phyloP scores from a whole-genome alignment of 495 filamentous ascomycete species.

The Hypoxylon rickii region DNA sequence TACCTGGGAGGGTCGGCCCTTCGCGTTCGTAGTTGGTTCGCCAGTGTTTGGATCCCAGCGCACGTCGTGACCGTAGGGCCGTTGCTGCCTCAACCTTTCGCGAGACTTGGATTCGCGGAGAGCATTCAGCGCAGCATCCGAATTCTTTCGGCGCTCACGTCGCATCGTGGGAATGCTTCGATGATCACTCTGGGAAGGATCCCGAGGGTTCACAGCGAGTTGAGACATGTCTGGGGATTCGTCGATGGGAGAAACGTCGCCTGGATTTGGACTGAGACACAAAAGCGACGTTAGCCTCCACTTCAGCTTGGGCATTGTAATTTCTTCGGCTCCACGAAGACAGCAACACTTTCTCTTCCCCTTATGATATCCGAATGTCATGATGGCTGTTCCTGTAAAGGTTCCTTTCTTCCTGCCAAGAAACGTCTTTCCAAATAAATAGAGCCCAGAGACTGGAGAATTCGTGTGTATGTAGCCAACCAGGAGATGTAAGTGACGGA shows the following conservation, averaged over 20 bases:
- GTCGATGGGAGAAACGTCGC: conserved; percentile 59
- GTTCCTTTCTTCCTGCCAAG: neutral
- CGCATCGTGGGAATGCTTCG: conserved; percentile 55
- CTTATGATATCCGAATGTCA: conserved; percentile 10
- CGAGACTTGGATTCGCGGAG: conserved; percentile 41
- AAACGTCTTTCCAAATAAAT: conserved; percentile 15
- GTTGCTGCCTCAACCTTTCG: conserved; percentile 36
- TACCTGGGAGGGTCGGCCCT: conserved; percentile 51
- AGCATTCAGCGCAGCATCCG: conserved; percentile 40
- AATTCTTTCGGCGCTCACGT: conserved; percentile 50
- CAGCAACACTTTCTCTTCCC: neutral
- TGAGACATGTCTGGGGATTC: conserved; percentile 47
- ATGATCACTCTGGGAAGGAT: conserved; percentile 24
- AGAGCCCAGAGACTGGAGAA: conserved; percentile 3
- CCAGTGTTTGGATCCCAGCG: conserved; percentile 56
- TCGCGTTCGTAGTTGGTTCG: conserved; percentile 51
- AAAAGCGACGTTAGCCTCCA: conserved; percentile 28
- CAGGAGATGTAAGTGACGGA: conserved; percentile 1
- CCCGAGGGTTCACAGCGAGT: conserved; percentile 24
- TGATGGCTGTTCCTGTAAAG: neutral
- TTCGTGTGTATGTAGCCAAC: neutral
- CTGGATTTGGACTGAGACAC: conserved; percentile 36
- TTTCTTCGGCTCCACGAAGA: neutral
- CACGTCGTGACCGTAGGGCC: conserved; percentile 38
- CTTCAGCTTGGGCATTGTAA: conserved; percentile 5